Evolutionary conservation across 2,329 filamentous ascomycete species (phyloP), one percentile per base, ranked within the genome.

Genomic region (Talaromyces funiculosus): DNA sequence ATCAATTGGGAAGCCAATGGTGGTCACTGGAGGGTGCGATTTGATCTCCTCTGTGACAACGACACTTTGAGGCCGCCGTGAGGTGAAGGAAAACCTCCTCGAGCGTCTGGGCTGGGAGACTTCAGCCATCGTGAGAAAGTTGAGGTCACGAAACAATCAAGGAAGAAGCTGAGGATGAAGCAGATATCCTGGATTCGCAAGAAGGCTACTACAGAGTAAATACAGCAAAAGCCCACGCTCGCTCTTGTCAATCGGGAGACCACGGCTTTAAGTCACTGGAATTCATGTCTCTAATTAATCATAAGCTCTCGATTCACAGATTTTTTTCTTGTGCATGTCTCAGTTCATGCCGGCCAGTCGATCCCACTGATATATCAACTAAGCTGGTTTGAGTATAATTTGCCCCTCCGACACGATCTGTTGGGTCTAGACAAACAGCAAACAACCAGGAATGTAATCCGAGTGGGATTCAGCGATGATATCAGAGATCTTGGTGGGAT

Each of bases 11-110:
- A 57, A 58, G 31, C 60, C 55, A 45, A 58, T 58, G 8, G 38
- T 45, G 63, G 57, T 49, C 3, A 54, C 47, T 22, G 58, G 49
- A n/a, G 58, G 51, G 2, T 33, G 37, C 3, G 49, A 51, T 16
- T 53, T 49, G 33, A 43, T 4, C 10, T 59, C 57, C 31, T 55
- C 49, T 9, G 31, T 38, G n/a, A 55, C 20, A 24, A 35, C 24
- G 14, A 10, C 24, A 26, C 38, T 42, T 6, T 57, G 43, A 20
- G 55, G 59, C 7, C 45, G 59, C 29, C 43, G 29, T 22, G 37
- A 45, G 18, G 53, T 37, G 45, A 61, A 61, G 47, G 60, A 61
- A 20, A 61, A 55, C 29, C 60, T 42, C 22, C 60, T 38, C 33
- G 60, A 57, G 20, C 60, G 55, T 38, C 57, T 58, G 20, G 40